These are phyloP conservation scores for Flagelloscypha sp. DNA, from an alignment of 768 basidiomycete species.

Conservation along the genomic window DNA sequence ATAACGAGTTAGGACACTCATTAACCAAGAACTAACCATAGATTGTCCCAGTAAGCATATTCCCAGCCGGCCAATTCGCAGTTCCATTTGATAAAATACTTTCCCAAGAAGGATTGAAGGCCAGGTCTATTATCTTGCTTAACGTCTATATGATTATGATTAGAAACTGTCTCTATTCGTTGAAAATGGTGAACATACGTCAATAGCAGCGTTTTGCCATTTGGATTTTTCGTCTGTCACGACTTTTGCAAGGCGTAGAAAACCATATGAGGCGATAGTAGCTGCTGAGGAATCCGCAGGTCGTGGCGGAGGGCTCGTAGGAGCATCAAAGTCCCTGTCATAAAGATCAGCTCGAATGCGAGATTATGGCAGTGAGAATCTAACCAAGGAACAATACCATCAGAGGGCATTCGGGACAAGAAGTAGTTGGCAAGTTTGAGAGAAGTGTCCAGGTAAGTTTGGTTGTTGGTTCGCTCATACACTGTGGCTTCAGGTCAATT, in stretches of 20 bases:
- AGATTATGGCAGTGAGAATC: constrained; percentile 16
- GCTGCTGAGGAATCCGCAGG: constrained; percentile 36
- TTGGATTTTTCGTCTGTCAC: constrained; percentile 24
- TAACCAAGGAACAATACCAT: constrained; percentile 33
- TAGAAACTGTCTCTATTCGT: neutral
- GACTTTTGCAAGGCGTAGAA: constrained; percentile 29
- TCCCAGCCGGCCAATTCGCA: constrained; percentile 47
- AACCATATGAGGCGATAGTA: constrained; percentile 29
- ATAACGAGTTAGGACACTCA: too few species aligned
- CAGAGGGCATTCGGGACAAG: constrained; percentile 24
- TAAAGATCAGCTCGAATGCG: neutral
- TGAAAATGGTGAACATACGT: constrained; percentile 16
- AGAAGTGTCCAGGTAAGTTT: constrained; percentile 30
- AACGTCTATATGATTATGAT: constrained; percentile 29
- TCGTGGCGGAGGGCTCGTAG: constrained; percentile 21
- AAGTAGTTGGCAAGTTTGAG: constrained; percentile 31
- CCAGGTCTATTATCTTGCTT: constrained; percentile 36
- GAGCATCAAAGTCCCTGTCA: constrained; percentile 38
- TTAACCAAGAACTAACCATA: constrained; percentile 31
- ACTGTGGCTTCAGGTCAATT: constrained; percentile 17
- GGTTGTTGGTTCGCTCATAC: constrained; percentile 27
- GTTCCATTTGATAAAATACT: constrained; percentile 61
- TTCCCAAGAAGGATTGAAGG: constrained; percentile 55
- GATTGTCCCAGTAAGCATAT: constrained; percentile 53
- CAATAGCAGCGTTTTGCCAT: constrained; percentile 25